Conservation (phyloP, 2,329 filamentous ascomycete species). For the Aspergillus sp. region DNA sequence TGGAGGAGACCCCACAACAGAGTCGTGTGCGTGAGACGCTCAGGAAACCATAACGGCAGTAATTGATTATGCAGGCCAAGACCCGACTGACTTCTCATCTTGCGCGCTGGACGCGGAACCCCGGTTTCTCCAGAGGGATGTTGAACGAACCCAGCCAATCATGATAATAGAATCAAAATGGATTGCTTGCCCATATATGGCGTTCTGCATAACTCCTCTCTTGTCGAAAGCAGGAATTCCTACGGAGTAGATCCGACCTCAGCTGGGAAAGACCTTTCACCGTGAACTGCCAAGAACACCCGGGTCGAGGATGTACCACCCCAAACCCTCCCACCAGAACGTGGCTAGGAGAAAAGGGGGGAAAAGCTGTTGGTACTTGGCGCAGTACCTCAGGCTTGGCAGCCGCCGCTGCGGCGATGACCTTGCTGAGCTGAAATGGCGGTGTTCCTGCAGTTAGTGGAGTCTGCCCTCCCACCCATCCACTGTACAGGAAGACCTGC, state of each 20-base stretch:
- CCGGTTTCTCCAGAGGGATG: not conserved
- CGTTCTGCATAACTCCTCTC: not conserved
- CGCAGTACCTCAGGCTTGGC: slow-evolving; percentile 20
- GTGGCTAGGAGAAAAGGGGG: slow-evolving; percentile 19
- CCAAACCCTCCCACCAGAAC: slow-evolving; percentile 17
- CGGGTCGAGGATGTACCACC: slow-evolving; percentile 10
- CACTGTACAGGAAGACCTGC: not conserved
- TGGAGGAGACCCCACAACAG: slow-evolving; percentile 61
- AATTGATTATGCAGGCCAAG: slow-evolving; percentile 1
- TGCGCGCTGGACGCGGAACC: not conserved
- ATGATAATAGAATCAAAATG: not conserved
- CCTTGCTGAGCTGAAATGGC: slow-evolving; percentile 15
- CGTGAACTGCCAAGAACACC: slow-evolving; percentile 11
- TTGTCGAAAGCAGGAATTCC: not conserved
- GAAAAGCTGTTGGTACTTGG: slow-evolving; percentile 19
- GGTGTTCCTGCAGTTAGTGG: slow-evolving; percentile 23
- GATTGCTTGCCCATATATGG: not conserved
- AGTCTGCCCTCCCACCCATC: not conserved
- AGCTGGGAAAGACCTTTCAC: slow-evolving; percentile 5
- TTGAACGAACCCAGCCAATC: not conserved
- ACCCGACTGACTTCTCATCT: not conserved
- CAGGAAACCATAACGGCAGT: slow-evolving; percentile 15
- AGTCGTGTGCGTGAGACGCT: slow-evolving; percentile 19
- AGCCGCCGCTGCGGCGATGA: slow-evolving; percentile 11
- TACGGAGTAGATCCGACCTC: not conserved